A percentile compares a stretch with the other conserved stretches of the same genome.
These are phyloP conservation scores for Platanus orientalis DNA, from an alignment of 164 flowering plant genomes.

Conservation along the genomic window DNA sequence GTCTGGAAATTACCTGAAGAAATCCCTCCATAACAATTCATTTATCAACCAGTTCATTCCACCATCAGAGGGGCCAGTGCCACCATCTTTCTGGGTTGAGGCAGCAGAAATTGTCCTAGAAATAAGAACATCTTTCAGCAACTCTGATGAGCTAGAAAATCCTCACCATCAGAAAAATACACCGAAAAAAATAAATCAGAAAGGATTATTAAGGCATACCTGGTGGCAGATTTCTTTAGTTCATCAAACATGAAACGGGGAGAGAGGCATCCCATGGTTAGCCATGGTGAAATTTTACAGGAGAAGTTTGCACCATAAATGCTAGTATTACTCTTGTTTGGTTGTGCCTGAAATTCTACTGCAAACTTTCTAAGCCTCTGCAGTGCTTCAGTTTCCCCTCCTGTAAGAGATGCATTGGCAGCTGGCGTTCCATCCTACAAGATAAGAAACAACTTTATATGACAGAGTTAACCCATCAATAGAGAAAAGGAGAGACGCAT, in stretches of 20 bases:
- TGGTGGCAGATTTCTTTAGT: constrained; percentile 62
- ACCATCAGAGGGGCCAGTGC: constrained; percentile 36
- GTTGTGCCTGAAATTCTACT: constrained; percentile 76
- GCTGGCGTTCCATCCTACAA: constrained; percentile 66
- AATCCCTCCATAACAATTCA: constrained; percentile 97
- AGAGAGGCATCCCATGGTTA: constrained; percentile 89
- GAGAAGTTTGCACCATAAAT: constrained; percentile 94
- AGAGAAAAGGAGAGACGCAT: background rate
- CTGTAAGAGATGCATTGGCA: constrained; percentile 60
- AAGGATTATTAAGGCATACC: constrained; percentile 30
- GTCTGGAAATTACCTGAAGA: constrained; percentile 95
- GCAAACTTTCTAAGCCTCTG: constrained; percentile 72
- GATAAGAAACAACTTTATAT: constrained; percentile 6
- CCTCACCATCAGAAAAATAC: background rate
- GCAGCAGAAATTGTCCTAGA: constrained; percentile 50
- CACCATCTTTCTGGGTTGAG: constrained; percentile 45
- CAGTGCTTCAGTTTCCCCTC: constrained; percentile 93
- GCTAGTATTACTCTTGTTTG: constrained; percentile 50
- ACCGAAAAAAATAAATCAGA: background rate
- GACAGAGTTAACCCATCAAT: background rate
- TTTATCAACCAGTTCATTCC: constrained; percentile 88
- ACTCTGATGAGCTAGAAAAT: background rate
- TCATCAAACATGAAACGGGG: constrained; percentile 94
- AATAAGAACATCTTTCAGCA: constrained; percentile 5
- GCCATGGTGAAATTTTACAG: constrained; percentile 94